Evolutionary conservation across 2,329 filamentous ascomycete species (phyloP).

Genomic region (Diaporthe batatas): DNA sequence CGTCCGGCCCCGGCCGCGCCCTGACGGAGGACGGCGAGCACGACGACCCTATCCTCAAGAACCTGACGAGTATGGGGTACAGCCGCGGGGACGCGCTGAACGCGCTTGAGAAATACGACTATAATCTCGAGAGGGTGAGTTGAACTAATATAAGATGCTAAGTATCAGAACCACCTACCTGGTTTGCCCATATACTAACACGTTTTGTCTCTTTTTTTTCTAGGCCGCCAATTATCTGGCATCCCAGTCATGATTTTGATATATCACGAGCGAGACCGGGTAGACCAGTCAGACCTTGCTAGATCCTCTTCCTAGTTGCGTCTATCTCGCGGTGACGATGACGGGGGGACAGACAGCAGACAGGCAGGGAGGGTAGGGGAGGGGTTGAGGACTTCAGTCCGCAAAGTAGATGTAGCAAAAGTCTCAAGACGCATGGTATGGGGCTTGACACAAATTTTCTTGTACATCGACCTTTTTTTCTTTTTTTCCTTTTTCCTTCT

Average conservation of each 20-base stretch:
- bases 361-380: too few species aligned
- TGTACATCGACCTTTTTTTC: conserved; percentile 12
- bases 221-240: conserved; percentile 70
- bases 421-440: not conserved
- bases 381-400: not conserved
- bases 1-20: conserved; percentile 68
- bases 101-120: conserved; percentile 94
- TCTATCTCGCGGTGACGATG: not conserved
- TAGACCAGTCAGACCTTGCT: too few species aligned
- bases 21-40: conserved; percentile 81
- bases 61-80: conserved; percentile 92
- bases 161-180: too few species aligned
- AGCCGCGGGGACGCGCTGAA: conserved; percentile 77
- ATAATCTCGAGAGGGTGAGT: conserved; percentile 93
- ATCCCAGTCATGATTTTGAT: conserved; percentile 60
- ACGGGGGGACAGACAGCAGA: too few species aligned
- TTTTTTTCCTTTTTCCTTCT: too few species aligned
- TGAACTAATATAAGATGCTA: not conserved
- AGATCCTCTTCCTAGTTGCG: too few species aligned
- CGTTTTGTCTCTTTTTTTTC: not conserved
- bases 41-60: conserved; percentile 92
- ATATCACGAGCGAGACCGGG: not conserved
- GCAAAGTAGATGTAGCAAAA: not conserved
- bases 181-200: too few species aligned
- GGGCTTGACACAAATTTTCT: conserved; percentile 13